Percentiles rank a stretch among this genome's conserved stretches.
These are phyloP conservation scores for Xerocomellus intermedius DNA, from an alignment of 768 basidiomycete species.

Conservation along the genomic window DNA sequence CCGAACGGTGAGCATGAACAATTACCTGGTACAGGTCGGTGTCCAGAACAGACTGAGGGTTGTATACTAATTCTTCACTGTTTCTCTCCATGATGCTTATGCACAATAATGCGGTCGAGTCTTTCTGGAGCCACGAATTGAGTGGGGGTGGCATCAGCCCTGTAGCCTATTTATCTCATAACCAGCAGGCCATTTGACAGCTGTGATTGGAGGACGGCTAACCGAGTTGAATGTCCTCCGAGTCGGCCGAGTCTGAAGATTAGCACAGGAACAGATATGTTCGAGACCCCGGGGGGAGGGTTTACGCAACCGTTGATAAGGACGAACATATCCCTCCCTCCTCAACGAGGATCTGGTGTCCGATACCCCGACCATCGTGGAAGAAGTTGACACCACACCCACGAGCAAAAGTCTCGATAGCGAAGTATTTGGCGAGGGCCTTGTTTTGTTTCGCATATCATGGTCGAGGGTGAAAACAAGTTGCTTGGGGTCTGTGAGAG, in stretches of 20 bases:
- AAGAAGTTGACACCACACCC: conserved; percentile 89
- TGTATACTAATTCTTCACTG: conserved; percentile 13
- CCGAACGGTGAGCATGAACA: not conserved
- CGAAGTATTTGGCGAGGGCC: conserved; percentile 55
- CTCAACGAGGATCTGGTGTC: conserved; percentile 96
- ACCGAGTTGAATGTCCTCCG: too few relatives aligned
- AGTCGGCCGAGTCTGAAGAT: too few relatives aligned
- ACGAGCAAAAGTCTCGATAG: conserved; percentile 89
- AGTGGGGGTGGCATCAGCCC: too few relatives aligned
- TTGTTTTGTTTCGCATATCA: conserved; percentile 54
- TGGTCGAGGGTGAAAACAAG: conserved; percentile 70
- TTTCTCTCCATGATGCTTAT: conserved; percentile 11
- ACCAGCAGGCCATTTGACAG: too few relatives aligned
- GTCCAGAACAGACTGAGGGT: conserved; percentile 67
- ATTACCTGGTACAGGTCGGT: conserved; percentile 91
- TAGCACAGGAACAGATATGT: too few relatives aligned
- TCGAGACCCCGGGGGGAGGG: too few relatives aligned
- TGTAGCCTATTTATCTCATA: too few relatives aligned
- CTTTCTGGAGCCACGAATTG: too few relatives aligned
- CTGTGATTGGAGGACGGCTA: too few relatives aligned
- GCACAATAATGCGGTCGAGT: not conserved
- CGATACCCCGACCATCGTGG: conserved; percentile 96
- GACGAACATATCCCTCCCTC: conserved; percentile 98
- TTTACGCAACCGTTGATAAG: conserved; percentile 39
- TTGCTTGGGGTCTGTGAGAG: conserved; percentile 70